phyloP scores from a whole-genome alignment of 192 early-diverging fungal species.

The Bifiguratus adelaidae region DNA sequence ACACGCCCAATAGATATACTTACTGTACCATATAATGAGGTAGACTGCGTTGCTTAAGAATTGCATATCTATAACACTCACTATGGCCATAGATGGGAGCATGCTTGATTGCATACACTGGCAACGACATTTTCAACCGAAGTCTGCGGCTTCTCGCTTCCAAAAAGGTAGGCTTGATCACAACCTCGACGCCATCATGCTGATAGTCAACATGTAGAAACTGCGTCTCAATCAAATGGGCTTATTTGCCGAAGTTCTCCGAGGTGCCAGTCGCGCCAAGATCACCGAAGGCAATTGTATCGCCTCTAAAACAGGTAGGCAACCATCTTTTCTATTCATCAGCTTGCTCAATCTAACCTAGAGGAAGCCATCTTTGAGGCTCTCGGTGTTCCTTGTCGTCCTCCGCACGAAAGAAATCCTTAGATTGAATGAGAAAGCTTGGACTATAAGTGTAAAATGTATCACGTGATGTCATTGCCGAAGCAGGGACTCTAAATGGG shows the following conservation, averaged over 20 bases:
- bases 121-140: conserved; percentile 30
- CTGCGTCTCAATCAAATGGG: conserved; percentile 26
- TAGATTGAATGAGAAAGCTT: too few species aligned
- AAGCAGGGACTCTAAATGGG: too few species aligned
- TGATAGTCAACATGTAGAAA: conserved; percentile 1
- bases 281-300: conserved; percentile 19
- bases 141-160: conserved; percentile 22
- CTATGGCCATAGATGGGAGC: conserved; percentile 10
- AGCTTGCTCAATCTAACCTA: too few species aligned
- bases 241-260: conserved; percentile 14
- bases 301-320: conserved; percentile 17
- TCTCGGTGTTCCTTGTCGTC: too few species aligned
- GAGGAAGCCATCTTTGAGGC: too few species aligned
- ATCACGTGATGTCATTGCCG: too few species aligned
- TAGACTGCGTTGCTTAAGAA: neutral
- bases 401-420: too few species aligned
- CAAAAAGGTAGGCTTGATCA: conserved; percentile 2
- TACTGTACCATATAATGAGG: neutral
- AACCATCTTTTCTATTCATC: too few species aligned
- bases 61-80: neutral
- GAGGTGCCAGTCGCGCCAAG: conserved; percentile 7
- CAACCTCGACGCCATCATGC: neutral
- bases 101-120: conserved; percentile 17
- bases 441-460: too few species aligned
- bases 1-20: neutral